Conservation (phyloP, 768 basidiomycete species). For the Postia placenta region DNA sequence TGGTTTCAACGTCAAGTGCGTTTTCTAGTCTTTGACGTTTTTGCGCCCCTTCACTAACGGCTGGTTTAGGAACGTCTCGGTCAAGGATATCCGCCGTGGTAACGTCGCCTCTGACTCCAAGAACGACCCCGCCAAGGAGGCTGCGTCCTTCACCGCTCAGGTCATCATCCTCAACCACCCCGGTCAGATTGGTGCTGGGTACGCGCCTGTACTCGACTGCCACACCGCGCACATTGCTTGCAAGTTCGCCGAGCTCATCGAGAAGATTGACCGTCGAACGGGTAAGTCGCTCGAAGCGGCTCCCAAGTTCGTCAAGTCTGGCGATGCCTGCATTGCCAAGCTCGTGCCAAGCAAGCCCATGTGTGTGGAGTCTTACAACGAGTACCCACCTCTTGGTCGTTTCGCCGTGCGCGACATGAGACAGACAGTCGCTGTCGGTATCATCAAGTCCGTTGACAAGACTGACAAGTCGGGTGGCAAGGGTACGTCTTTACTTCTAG, state of each 20-base stretch:
- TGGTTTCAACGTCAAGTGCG: constrained; percentile 96
- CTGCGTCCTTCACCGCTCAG: constrained; percentile 98
- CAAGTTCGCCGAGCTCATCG: constrained; percentile 97
- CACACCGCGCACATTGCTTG: constrained; percentile 99
- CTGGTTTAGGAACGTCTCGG: constrained; percentile 91
- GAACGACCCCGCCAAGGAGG: constrained; percentile 99
- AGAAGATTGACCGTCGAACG: constrained; percentile 99
- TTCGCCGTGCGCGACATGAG: constrained; percentile 99
- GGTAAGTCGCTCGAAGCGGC: constrained; percentile 84
- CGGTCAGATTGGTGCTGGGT: constrained; percentile 98
- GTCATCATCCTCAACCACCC: constrained; percentile 99
- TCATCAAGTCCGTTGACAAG: constrained; percentile 98
- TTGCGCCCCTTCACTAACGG: no score
- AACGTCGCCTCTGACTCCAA: constrained; percentile 99
- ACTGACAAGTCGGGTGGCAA: constrained; percentile 86
- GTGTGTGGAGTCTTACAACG: constrained; percentile 90
- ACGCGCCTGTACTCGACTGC: constrained; percentile 98
- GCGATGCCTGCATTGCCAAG: constrained; percentile 99
- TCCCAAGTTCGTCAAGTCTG: constrained; percentile 99
- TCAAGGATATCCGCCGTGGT: constrained; percentile 99
- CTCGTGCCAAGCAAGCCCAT: constrained; percentile 95
- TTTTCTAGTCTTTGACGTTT: constrained; percentile 5
- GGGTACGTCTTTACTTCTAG: constrained; percentile 39
- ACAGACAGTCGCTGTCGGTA: constrained; percentile 97
- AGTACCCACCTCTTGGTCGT: constrained; percentile 99